Evolutionary conservation across 371 early-diverging fungal genomes (phyloP).

Genomic region (Massospora cicadina): DNA sequence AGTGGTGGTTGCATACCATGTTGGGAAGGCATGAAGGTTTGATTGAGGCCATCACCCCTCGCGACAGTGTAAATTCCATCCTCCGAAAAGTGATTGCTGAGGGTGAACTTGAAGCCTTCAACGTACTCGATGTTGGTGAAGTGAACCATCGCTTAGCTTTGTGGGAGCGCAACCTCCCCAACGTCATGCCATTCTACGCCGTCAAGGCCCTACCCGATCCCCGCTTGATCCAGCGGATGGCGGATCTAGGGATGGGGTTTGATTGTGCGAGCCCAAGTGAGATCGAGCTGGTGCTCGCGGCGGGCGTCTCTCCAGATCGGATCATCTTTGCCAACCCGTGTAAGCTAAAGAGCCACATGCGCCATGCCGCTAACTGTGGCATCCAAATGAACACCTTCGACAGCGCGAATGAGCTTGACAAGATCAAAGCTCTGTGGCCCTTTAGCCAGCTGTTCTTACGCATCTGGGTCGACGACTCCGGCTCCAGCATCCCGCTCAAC

Average conservation of each 20-base stretch:
- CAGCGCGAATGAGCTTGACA: conserved; percentile 89
- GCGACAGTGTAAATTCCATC: too few relatives aligned
- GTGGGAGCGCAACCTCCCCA: conserved; percentile 67
- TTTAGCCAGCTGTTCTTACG: conserved; percentile 77
- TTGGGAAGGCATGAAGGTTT: too few relatives aligned
- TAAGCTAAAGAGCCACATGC: conserved; percentile 87
- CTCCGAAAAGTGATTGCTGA: too few relatives aligned
- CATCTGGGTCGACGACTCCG: neutral
- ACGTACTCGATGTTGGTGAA: conserved; percentile 79
- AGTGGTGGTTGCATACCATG: too few relatives aligned
- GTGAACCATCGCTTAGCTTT: conserved; percentile 65
- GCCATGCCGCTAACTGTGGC: conserved; percentile 53
- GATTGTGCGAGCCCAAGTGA: conserved; percentile 86
- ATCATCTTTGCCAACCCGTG: conserved; percentile 97
- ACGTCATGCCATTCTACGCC: conserved; percentile 89
- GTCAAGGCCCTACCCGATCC: conserved; percentile 93
- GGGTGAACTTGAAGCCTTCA: conserved; percentile 93
- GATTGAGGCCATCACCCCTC: too few relatives aligned
- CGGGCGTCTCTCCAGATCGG: conserved; percentile 54
- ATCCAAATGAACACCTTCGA: conserved; percentile 94
- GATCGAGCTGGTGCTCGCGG: conserved; percentile 60
- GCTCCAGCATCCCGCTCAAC: neutral
- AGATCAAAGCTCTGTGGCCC: conserved; percentile 67
- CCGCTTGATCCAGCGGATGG: conserved; percentile 64
- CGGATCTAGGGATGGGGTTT: conserved; percentile 74